Evolutionary conservation across 345 rosid species (phyloP), one percentile per base, ranked within the genome.

Genomic region (Salix brachista): DNA sequence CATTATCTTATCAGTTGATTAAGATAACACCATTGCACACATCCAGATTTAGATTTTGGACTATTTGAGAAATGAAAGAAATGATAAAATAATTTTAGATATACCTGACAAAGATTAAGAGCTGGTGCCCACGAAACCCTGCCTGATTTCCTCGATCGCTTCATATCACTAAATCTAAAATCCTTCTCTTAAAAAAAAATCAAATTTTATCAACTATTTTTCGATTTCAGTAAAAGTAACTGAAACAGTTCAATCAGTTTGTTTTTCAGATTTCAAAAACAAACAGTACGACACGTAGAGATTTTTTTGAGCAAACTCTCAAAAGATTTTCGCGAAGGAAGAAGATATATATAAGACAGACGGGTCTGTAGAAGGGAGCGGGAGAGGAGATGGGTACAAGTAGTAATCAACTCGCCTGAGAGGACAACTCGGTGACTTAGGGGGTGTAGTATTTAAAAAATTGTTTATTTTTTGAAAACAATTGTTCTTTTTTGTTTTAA

Each of bases 101-200:
- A 79, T 88, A 91, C 91, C 92, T 89, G 92, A 86, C 85, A 84
- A 81, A 89, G 88, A 69, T 77, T 83, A 82, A 72, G 83, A 68
- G 78, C 90, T 19, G 85, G 66, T 48, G 89, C 86, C 94, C 92
- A 88, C 67, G 94, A 81, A 72, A 89, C 91, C 61, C 84, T 85
- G 78, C 80, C 83, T 37, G 86, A 79, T 86, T 86, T 91, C 88
- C 78, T 79, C 85, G 72, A 78, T 75, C 80, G 86, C 90, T 83
- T 81, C 91, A 84, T 86, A 65, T 77, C 75, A 58, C 12, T 58
- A 58, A 58, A 58, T 58, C 64, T 26, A 60, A 32, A 58, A 30
- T 28, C 17, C 65, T 37, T 71, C 65, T 9, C 39, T 30, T 30
- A 16, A 54, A 34, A 50, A 12, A 11, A 25, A 28, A 25, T n/a